phyloP scores from a whole-genome alignment of 306 rosid genomes.

The Dicorynia guianensis region DNA sequence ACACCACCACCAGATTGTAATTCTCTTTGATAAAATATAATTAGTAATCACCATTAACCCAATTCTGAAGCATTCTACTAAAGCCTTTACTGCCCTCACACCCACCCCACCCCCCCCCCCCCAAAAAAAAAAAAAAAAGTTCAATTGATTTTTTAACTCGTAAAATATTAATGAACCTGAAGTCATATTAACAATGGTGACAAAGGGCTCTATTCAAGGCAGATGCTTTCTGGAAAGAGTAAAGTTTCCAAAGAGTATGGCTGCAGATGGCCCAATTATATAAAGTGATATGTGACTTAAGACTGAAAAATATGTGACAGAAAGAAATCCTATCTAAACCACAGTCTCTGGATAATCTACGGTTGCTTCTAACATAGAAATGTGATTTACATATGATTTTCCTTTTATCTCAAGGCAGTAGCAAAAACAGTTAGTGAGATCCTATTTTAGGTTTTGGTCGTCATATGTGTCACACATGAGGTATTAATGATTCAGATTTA shows the following conservation, averaged over 20 bases:
- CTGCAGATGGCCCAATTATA: background rate
- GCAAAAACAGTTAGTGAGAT: conserved; percentile 17
- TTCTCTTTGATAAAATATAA: background rate
- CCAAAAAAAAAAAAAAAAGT: too few species aligned
- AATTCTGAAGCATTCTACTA: too few species aligned
- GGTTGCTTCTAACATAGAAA: background rate
- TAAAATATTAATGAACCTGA: background rate
- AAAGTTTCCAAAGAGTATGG: background rate
- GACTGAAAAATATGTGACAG: background rate
- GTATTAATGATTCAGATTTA: conserved; percentile 22
- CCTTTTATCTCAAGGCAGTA: background rate
- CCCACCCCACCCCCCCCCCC: too few species aligned
- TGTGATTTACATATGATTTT: background rate
- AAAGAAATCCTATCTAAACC: conserved; percentile 5
- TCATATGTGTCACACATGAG: conserved; percentile 11
- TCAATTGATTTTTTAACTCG: background rate
- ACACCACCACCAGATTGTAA: background rate
- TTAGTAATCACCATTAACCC: background rate
- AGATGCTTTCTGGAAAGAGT: background rate
- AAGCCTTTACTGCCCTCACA: too few species aligned
- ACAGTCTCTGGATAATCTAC: background rate
- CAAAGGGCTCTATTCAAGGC: conserved; percentile 5
- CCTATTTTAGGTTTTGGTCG: conserved; percentile 23
- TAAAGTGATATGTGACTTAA: background rate
- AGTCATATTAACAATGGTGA: background rate